phyloP scores from a whole-genome alignment of 208 protist species.

The Trypanosoma lewisi region DNA sequence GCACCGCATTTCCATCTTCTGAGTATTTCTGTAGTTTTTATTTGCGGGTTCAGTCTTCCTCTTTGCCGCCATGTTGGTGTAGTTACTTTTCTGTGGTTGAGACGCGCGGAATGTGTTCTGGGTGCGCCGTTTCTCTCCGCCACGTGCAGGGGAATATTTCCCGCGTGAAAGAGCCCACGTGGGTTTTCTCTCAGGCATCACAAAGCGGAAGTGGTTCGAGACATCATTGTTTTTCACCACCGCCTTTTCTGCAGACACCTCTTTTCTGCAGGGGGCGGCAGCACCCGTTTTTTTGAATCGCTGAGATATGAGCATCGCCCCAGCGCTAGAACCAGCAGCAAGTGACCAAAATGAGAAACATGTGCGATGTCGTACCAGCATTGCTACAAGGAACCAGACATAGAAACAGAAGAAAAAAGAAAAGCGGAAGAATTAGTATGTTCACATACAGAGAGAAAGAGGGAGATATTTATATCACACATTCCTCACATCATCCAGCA shows the following conservation, averaged over 20 bases:
- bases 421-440: neutral
- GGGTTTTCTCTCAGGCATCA: neutral
- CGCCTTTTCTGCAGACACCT: neutral
- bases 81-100: neutral
- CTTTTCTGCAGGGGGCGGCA: too few species aligned
- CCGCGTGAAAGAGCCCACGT: neutral
- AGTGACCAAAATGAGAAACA: neutral
- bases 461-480: too few species aligned
- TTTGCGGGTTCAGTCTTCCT: neutral
- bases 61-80: neutral
- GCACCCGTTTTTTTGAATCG: neutral
- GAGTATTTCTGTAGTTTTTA: neutral
- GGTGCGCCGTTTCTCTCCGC: neutral
- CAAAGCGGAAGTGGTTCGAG: constrained; percentile 5
- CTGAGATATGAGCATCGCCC: neutral
- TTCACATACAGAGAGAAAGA: too few species aligned
- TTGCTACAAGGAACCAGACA: neutral
- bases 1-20: neutral
- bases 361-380: neutral
- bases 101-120: neutral
- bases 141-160: neutral
- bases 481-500: too few species aligned
- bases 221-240: neutral
- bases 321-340: neutral
- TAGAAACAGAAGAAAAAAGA: neutral